Conservation (phyloP, 345 rosid species). For the Atalantia buxifolia region DNA sequence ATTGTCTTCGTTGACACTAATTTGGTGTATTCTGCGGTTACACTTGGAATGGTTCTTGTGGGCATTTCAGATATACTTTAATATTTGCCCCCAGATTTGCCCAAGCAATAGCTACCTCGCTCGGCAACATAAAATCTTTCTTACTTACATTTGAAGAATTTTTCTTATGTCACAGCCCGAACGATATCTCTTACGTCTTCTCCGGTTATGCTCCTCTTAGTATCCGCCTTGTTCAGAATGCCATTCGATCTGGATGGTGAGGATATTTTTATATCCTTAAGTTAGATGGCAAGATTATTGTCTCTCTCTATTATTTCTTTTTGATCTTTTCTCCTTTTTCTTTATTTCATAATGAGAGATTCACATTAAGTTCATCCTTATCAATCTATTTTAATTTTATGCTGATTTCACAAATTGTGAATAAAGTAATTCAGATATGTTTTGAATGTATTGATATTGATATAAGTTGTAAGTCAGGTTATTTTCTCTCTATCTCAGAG, state of each 20-base stretch:
- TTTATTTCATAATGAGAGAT: not conserved
- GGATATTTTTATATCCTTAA: slow-evolving; percentile 19
- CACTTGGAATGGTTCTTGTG: not conserved
- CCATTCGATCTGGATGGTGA: slow-evolving; percentile 97
- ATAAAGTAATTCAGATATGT: not conserved
- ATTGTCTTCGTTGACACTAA: not conserved
- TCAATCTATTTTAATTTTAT: not conserved
- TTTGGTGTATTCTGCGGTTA: not conserved
- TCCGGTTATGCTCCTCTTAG: slow-evolving; percentile 99
- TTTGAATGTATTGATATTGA: not conserved
- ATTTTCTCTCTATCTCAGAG: not conserved
- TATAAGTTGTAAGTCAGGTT: not conserved
- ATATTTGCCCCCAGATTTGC: not conserved
- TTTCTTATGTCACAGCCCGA: slow-evolving; percentile 60
- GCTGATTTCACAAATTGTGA: not conserved
- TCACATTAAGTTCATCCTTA: not conserved
- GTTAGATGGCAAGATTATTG: not conserved
- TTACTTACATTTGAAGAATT: slow-evolving; percentile 15
- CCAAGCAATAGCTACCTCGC: not conserved
- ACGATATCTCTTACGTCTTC: slow-evolving; percentile 86
- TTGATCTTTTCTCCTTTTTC: not conserved
- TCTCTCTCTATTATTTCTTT: not conserved
- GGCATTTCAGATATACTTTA: slow-evolving; percentile 1
- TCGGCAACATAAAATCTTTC: not conserved
- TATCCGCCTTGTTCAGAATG: slow-evolving; percentile 94